Percentiles rank a stretch among this genome's conserved stretches.
These are phyloP conservation scores for Coprinopsis strossmayeri DNA, from an alignment of 768 basidiomycete species.

Conservation along the genomic window DNA sequence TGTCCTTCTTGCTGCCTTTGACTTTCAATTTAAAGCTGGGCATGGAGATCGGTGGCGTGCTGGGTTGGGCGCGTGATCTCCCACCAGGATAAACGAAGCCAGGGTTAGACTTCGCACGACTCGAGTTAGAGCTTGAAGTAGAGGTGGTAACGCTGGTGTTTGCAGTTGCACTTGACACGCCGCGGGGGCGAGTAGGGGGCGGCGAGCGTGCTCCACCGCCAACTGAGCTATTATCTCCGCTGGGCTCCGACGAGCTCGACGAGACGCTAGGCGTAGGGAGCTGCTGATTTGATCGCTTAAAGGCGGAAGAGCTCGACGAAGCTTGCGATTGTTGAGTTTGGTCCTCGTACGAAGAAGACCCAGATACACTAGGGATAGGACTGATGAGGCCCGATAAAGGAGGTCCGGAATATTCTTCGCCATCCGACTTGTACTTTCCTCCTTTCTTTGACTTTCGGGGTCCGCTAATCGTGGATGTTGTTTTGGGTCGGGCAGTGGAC, in stretches of 20 bases:
- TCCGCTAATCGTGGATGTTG: not conserved
- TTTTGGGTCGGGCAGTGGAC: constrained; percentile 20
- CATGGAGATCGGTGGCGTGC: not conserved
- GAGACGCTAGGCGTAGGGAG: constrained; percentile 14
- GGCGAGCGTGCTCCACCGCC: not conserved
- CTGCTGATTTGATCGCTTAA: too few species aligned
- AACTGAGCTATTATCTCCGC: not conserved
- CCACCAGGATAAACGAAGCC: constrained; percentile 12
- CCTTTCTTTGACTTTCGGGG: constrained; percentile 2
- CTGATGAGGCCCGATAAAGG: constrained; percentile 24
- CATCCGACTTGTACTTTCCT: too few species aligned
- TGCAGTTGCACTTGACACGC: not conserved
- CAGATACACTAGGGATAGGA: too few species aligned
- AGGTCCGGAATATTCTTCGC: constrained; percentile 8
- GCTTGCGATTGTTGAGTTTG: too few species aligned
- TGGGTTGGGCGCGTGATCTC: constrained; percentile 15
- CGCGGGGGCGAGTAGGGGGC: not conserved
- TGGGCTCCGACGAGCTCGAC: not conserved
- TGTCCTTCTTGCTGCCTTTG: too few species aligned
- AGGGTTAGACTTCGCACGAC: not conserved
- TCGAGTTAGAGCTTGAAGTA: not conserved
- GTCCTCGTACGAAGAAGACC: too few species aligned
- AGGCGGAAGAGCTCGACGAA: too few species aligned
- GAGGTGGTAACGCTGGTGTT: not conserved
- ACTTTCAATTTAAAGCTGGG: constrained; percentile 10